Conservation (phyloP, 2,329 filamentous ascomycete genomes). For the Waltergamsia citrina region DNA sequence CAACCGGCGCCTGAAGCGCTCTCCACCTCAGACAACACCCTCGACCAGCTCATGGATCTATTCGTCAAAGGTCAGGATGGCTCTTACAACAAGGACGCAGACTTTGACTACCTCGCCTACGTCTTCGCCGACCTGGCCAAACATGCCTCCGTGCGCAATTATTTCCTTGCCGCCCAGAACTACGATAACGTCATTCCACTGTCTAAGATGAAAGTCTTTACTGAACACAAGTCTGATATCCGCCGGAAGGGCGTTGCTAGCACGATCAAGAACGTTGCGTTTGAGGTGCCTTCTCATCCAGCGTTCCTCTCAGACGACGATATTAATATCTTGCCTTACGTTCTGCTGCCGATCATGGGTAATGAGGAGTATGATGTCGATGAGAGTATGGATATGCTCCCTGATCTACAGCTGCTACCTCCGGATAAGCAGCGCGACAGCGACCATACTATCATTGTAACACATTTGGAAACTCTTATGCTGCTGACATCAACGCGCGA, state of each 20-base stretch:
- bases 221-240: constrained; percentile 75
- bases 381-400: constrained; percentile 76
- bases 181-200: constrained; percentile 83
- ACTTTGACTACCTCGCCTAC: constrained; percentile 91
- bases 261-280: constrained; percentile 89
- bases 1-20: constrained; percentile 61
- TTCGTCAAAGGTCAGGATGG: constrained; percentile 88
- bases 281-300: constrained; percentile 66
- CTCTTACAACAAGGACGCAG: constrained; percentile 71
- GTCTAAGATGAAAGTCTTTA: constrained; percentile 89
- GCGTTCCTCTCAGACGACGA: constrained; percentile 59
- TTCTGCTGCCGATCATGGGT: constrained; percentile 80
- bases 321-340: constrained; percentile 77
- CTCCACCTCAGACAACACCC: constrained; percentile 59
- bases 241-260: constrained; percentile 90
- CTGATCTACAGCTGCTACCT: constrained; percentile 80
- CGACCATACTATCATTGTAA: constrained; percentile 68
- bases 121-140: constrained; percentile 89
- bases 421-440: constrained; percentile 81
- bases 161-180: constrained; percentile 63
- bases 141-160: constrained; percentile 62
- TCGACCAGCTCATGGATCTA: constrained; percentile 89
- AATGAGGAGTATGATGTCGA: constrained; percentile 82
- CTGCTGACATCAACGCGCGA: constrained; percentile 70
- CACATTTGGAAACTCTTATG: constrained; percentile 81